These are phyloP conservation scores for Paulownia fortunei DNA, from an alignment of 257 asterid genomes.

Conservation along the genomic window DNA sequence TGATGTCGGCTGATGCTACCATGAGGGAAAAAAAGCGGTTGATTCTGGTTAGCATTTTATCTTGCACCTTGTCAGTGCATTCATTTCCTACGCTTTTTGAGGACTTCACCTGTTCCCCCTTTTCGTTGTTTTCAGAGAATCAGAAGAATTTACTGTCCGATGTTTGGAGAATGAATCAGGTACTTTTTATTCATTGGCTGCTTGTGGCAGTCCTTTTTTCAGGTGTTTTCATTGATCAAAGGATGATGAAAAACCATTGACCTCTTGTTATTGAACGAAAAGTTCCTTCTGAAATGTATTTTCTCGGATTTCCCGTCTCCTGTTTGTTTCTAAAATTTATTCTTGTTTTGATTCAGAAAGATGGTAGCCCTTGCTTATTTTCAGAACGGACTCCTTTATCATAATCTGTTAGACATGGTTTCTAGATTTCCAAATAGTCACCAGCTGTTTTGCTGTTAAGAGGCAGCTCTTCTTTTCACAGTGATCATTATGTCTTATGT, in stretches of 20 bases:
- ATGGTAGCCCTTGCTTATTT: neutral
- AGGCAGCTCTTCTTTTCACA: no score
- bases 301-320: neutral
- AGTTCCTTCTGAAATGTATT: neutral
- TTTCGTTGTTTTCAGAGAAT: slow-evolving; percentile 59
- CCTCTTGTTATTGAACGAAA: slow-evolving; percentile 4
- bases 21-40: slow-evolving; percentile 93
- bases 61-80: slow-evolving; percentile 21
- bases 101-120: slow-evolving; percentile 33
- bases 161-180: slow-evolving; percentile 98
- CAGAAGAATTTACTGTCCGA: slow-evolving; percentile 94
- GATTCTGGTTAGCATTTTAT: slow-evolving; percentile 77
- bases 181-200: slow-evolving; percentile 34
- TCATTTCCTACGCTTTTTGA: slow-evolving; percentile 30
- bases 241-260: neutral
- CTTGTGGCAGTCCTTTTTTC: neutral
- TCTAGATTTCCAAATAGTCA: no score
- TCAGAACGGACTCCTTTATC: no score
- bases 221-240: neutral
- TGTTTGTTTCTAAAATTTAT: neutral
- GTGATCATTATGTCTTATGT: neutral
- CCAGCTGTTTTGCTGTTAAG: no score
- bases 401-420: neutral
- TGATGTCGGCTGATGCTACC: slow-evolving; percentile 98
- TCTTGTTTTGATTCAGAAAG: neutral